Evolutionary conservation across 139 green algal genomes (phyloP), one percentile per base, ranked within the genome.

Genomic region (Pleodorina starrii): DNA sequence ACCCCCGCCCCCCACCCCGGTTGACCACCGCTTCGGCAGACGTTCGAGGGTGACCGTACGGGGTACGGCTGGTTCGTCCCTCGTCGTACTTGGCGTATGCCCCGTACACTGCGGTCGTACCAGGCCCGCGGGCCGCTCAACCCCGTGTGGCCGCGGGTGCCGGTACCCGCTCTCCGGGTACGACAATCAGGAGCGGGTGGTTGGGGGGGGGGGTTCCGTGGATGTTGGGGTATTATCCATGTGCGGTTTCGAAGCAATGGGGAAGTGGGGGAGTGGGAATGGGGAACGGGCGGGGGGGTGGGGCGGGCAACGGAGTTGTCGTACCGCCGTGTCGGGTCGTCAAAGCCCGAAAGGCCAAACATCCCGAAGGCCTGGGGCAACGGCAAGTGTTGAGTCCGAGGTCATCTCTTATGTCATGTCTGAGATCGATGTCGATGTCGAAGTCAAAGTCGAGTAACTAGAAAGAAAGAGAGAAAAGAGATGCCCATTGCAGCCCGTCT

Each of bases 21-120:
- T n/a, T n/a, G 63, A 4, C 63, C 63, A 21, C 27, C 44, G 40
- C 72, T 7, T 2, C 51, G 11, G 3, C 81, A 87, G 81, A 36
- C n/a, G 6, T 78, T 54, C 29, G 86, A 91, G 40, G 42, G 27
- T 16, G 73, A 84, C 16, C 68, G 90, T 32, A 84, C 84, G 7
- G 92, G 92, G 27, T 91, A 92, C 63, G 92, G 92, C 51, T 95
- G 92, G 92, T 92, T 93, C 66, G 80, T 36, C 32, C 92, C 92
- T 0, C 51, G 46, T 3, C 50, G 51, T 12, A 78, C 86, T 17
- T 95, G 84, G 84, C 73, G 75, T n/a, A 73, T 93, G 89, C 90
- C 92, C 2, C 84, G 77, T 36, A 87, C 36, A 9, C 78, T 92
- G 59, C 74, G 68, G 25, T 90, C 84, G 10, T 93, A 66, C 57